Base-by-base conservation (phyloP, 768 basidiomycete genomes). In the Tricholoma flavovirens region DNA sequence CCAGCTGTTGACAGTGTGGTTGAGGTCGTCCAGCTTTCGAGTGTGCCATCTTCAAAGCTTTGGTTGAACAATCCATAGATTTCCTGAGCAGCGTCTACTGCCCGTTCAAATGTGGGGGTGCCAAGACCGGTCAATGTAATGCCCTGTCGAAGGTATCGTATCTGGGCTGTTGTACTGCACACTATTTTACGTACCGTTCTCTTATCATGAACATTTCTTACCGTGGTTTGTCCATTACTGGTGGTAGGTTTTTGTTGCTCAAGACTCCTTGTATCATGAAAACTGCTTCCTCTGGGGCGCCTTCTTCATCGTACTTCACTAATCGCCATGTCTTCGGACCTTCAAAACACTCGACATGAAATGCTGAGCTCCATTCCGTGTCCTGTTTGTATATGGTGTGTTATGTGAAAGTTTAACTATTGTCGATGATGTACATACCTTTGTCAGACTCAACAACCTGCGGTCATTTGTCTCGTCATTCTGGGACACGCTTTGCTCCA, bases 121-220 rank as follows among this genome's bases (percentile, higher is more conserved):
- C 56, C 51, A 17, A 53, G 51, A 19, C 51, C 56, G 8, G 56
- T 57, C 22, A 57, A 30, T 19, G 24, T 52, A 36, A 57, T 40
- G 14, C 56, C 51, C 24, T 57, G 56, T 33, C 30, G 24, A 36
- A 57, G 42, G 19, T 50, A 57, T 33, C 35, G 6, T 26, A 30
- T 46, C 4, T 46, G 54, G 21, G 24, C 5, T 19, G 49, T 33
- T 30, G 29, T 17, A 29, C 49, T 50, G 49, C 9, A 10, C n/a
- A 12, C 10, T 32, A 19, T 30, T 10, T 8, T 50, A 4, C 32
- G 49, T 33, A 29, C 21, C 15, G 11, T 17, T 29, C 29, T 19
- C 42, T 45, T 55, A 12, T 12, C 24, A 40, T 14, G 32, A 11
- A 15, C 32, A 45, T 46, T 35, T 33, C 21, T 49, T 50, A 43